Conservation (phyloP, 2,329 filamentous ascomycete genomes). For the Metarhizium rileyi region DNA sequence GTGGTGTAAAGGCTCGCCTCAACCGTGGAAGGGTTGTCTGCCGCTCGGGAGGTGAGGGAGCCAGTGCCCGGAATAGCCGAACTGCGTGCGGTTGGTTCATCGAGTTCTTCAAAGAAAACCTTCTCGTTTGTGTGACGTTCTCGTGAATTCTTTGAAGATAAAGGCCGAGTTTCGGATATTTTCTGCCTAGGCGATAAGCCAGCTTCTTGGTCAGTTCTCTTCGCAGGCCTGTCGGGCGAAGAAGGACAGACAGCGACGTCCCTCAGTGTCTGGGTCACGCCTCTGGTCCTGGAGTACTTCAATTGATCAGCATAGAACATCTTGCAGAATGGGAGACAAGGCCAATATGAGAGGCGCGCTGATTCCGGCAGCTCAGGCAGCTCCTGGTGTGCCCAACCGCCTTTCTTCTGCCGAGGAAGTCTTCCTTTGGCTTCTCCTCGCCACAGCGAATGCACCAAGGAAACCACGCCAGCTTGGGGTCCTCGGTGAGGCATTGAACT, state of each 20-base stretch:
- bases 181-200: background rate
- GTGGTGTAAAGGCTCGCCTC: no score
- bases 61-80: conserved; percentile 3
- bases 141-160: background rate
- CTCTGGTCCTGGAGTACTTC: background rate
- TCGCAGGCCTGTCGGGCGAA: conserved; percentile 5
- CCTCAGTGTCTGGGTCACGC: background rate
- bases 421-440: no score
- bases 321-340: no score
- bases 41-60: conserved; percentile 6
- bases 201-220: conserved; percentile 3
- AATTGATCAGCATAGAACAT: no score
- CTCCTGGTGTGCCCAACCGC: no score
- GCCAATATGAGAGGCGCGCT: no score
- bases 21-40: conserved; percentile 5
- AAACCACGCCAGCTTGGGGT: no score
- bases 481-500: no score
- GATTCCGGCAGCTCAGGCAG: no score
- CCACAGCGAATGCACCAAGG: no score
- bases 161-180: background rate
- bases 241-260: background rate
- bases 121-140: background rate
- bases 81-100: background rate
- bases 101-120: background rate
- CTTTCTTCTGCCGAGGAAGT: no score